These are phyloP conservation scores for Picocystis sp. DNA, from an alignment of 163 green algal species.

Conservation along the genomic window DNA sequence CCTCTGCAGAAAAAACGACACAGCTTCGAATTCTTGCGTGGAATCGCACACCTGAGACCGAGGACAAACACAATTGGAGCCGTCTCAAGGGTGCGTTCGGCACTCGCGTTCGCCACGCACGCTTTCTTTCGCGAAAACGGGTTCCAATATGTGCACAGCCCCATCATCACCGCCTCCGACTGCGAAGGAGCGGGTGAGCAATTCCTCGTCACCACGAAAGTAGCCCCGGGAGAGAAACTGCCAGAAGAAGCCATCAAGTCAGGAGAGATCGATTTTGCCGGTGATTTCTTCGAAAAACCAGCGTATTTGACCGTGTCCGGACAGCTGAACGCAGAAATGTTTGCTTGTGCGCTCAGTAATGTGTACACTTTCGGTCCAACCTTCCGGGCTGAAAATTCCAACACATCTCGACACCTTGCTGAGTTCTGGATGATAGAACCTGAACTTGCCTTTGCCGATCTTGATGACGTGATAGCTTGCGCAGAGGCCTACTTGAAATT, in stretches of 20 bases:
- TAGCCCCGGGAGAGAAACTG: neutral
- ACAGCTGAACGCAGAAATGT: constrained; percentile 62
- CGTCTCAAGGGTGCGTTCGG: constrained; percentile 27
- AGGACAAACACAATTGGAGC: constrained; percentile 49
- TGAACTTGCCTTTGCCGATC: constrained; percentile 48
- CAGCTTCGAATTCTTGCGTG: constrained; percentile 42
- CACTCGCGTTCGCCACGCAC: constrained; percentile 38
- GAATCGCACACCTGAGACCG: constrained; percentile 36
- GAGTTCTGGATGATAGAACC: constrained; percentile 70
- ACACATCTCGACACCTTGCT: constrained; percentile 47
- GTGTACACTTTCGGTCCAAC: constrained; percentile 64
- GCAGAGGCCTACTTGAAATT: constrained; percentile 91
- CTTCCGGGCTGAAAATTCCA: constrained; percentile 47
- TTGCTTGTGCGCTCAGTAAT: constrained; percentile 47
- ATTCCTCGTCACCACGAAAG: constrained; percentile 34
- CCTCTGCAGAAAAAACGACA: constrained; percentile 50
- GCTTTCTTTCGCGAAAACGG: constrained; percentile 39
- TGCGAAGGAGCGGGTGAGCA: constrained; percentile 51
- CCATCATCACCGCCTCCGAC: constrained; percentile 43
- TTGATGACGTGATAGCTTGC: constrained; percentile 57
- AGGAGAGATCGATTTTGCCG: constrained; percentile 18
- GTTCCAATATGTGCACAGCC: constrained; percentile 45
- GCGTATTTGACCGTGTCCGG: constrained; percentile 48
- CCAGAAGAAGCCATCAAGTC: constrained; percentile 3
- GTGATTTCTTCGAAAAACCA: constrained; percentile 46